Base-by-base conservation (phyloP, 164 flowering plant species). In the Macadamia integrifolia region DNA sequence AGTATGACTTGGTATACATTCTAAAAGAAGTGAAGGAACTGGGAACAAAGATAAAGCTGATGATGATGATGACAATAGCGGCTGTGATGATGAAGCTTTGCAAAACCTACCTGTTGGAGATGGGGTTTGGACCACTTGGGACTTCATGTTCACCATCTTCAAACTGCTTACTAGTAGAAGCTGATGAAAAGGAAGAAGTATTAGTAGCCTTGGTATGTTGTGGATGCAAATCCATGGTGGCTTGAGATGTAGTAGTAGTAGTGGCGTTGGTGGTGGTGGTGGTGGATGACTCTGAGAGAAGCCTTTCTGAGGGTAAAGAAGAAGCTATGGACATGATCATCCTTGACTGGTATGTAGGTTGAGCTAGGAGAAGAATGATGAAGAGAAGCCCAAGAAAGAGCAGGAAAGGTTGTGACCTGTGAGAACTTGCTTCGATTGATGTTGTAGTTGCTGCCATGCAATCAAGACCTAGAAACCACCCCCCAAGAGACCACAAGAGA, bases 101-200 rank as follows among this genome's bases (percentile, higher is more conserved):
- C 57, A 13, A 35, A 5, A 53, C 6, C 57, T 53, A 53, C 18
- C 57, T 53, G 57, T 53, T 86, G 14, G 93, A 86, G 66, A 86
- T 87, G 53, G 97, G 97, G 73, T 90, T 90, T 52, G 97, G 97
- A 18, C 97, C 97, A 65, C 97, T 88, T 0, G 93, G 97, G 58
- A 90, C 97, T 72, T 90, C 97, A 71, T 88, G 97, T 2, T 73
- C 83, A 17, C 76, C 72, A 14, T 76, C 89, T 66, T 81, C 84
- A 61, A 81, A 86, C 73, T 81, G 76, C 65, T 72, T 62, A 7
- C 56, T 60, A 15, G 59, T 35, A 17, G 70, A 44, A 15, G 32
- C 31, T 9, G 57, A 53, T 53, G 57, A 53, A 10, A 72, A 66
- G n/a, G 80, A 60, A n/a, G 69, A 28, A 55, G 18, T 67, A 2